These are phyloP conservation scores for Chrysoporthe cubensis DNA, from an alignment of 2,329 filamentous ascomycete species.

Conservation along the genomic window DNA sequence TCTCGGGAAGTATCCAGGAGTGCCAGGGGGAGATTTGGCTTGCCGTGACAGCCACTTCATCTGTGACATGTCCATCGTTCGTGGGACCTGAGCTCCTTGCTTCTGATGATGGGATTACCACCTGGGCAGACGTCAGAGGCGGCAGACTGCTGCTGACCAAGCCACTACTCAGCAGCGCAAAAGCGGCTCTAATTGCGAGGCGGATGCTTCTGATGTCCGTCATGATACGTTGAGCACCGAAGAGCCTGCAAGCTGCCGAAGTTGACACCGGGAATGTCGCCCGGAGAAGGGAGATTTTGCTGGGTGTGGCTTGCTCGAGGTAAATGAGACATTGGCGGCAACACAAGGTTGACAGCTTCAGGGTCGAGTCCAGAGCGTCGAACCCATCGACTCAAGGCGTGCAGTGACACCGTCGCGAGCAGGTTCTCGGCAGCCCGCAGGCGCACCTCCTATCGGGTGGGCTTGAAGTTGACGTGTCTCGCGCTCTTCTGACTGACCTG, in stretches of 20 bases:
- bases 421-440: not conserved
- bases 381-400: constrained; percentile 3
- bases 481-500: not conserved
- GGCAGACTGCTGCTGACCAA: constrained; percentile 20
- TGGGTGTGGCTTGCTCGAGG: constrained; percentile 29
- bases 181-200: not conserved
- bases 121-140: not conserved
- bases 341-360: constrained; percentile 16
- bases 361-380: not conserved
- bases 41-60: not conserved
- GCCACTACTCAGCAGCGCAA: constrained; percentile 3
- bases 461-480: constrained; percentile 1
- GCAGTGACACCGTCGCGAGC: constrained; percentile 2
- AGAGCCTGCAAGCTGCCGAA: not conserved
- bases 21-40: not conserved
- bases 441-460: not conserved
- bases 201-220: constrained; percentile 10
- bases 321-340: constrained; percentile 26
- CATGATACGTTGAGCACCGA: not conserved
- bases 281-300: constrained; percentile 6
- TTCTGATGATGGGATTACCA: constrained; percentile 13
- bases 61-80: not conserved
- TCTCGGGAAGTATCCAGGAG: not conserved
- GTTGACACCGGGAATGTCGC: constrained; percentile 17
- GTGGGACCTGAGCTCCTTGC: constrained; percentile 8